These are phyloP conservation scores for Leccinellum rugosiceps DNA, from an alignment of 768 basidiomycete genomes.

Conservation along the genomic window DNA sequence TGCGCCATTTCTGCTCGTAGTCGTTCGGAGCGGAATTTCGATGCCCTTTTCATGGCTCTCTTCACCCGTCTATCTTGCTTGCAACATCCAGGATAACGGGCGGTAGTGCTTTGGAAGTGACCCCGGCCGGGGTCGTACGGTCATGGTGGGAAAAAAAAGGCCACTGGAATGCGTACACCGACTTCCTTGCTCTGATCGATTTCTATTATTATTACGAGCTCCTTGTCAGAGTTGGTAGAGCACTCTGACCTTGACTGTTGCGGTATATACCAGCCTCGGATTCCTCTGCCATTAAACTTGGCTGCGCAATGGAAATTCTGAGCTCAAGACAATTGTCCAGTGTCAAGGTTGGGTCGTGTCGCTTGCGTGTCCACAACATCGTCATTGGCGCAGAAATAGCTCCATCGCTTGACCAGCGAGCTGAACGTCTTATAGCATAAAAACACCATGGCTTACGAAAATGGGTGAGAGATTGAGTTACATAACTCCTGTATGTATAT, in stretches of 20 bases:
- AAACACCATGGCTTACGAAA: constrained; percentile 9
- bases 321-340: neutral
- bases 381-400: neutral
- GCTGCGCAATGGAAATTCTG: neutral
- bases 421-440: neutral
- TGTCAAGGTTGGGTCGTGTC: neutral
- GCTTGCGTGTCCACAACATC: neutral
- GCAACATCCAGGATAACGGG: neutral
- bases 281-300: neutral
- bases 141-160: neutral
- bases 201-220: neutral
- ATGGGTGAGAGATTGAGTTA: constrained; percentile 9
- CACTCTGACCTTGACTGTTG: neutral
- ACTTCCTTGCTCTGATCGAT: neutral
- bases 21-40: neutral
- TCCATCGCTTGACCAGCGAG: neutral
- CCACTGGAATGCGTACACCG: neutral
- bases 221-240: neutral
- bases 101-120: neutral
- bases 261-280: neutral
- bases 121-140: neutral
- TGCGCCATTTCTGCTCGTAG: neutral
- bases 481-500: constrained; percentile 20
- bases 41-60: neutral
- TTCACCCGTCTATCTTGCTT: neutral